A percentile compares a stretch with the other conserved stretches of the same genome.
Evolutionary conservation across 2,329 filamentous ascomycete species (phyloP).

Genomic region (Acrocalymma vagum): DNA sequence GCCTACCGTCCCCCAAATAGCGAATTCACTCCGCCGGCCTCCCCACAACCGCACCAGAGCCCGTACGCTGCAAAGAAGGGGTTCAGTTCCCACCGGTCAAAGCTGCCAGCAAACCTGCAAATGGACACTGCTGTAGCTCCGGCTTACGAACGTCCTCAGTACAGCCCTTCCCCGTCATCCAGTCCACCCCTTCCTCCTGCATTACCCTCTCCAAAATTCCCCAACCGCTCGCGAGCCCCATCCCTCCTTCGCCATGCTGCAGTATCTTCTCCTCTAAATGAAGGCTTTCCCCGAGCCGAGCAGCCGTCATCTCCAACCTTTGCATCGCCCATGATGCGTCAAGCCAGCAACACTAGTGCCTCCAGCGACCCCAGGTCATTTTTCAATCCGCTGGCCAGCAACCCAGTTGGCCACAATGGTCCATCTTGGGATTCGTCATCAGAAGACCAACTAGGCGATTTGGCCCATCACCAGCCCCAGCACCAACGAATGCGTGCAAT

Average conservation of each 20-base stretch:
- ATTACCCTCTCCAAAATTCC: slow-evolving; percentile 52
- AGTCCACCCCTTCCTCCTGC: slow-evolving; percentile 40
- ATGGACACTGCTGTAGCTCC: slow-evolving; percentile 34
- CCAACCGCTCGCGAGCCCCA: slow-evolving; percentile 51
- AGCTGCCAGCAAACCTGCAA: slow-evolving; percentile 36
- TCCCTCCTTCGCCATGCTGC: slow-evolving; percentile 48
- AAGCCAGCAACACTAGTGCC: slow-evolving; percentile 29
- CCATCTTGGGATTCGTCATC: slow-evolving; percentile 31
- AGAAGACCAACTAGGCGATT: slow-evolving; percentile 28
- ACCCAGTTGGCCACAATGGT: slow-evolving; percentile 36
- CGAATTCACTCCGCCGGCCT: slow-evolving; percentile 46
- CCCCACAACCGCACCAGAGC: slow-evolving; percentile 32
- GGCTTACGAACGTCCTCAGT: slow-evolving; percentile 35
- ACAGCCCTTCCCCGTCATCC: slow-evolving; percentile 38
- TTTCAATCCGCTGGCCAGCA: slow-evolving; percentile 46
- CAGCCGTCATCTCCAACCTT: slow-evolving; percentile 36
- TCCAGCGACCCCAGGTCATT: slow-evolving; percentile 41
- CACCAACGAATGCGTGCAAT: slow-evolving; percentile 42
- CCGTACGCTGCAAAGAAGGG: slow-evolving; percentile 25
- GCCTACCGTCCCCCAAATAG: slow-evolving; percentile 30
- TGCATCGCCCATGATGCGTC: slow-evolving; percentile 30
- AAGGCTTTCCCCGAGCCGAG: slow-evolving; percentile 26
- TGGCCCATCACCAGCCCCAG: slow-evolving; percentile 23
- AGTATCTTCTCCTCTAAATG: slow-evolving; percentile 36
- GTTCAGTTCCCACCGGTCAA: slow-evolving; percentile 30